Evolutionary conservation across 306 rosid species (phyloP).

Genomic region (Fragaria vesca): DNA sequence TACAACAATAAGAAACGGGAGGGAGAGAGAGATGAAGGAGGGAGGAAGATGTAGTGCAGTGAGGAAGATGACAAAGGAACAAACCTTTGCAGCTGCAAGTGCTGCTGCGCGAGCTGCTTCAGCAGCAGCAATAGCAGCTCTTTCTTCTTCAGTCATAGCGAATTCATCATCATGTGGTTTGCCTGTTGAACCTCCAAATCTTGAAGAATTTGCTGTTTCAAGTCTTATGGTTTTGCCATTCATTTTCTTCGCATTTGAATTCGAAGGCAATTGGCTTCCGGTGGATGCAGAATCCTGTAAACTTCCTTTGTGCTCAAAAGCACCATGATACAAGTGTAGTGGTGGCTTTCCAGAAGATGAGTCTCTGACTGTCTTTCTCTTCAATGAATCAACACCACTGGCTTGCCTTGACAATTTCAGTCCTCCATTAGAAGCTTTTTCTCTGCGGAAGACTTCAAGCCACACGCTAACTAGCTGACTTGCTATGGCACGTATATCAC

Average conservation of each 20-base stretch:
- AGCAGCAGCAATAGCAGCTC: conserved; percentile 91
- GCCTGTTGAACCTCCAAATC: conserved; percentile 59
- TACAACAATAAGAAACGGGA: conserved; percentile 23
- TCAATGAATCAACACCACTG: conserved; percentile 56
- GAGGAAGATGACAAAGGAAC: conserved; percentile 9
- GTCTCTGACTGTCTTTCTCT: conserved; percentile 66
- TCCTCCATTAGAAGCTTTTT: conserved; percentile 84
- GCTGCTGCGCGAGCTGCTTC: conserved; percentile 96
- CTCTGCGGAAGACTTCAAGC: conserved; percentile 98
- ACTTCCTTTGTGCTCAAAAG: conserved; percentile 55
- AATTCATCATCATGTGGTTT: conserved; percentile 30
- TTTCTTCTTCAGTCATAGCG: conserved; percentile 83
- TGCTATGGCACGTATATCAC: conserved; percentile 97
- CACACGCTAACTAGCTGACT: conserved; percentile 96
- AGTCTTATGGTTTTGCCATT: conserved; percentile 53
- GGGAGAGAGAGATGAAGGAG: neutral
- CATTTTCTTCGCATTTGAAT: conserved; percentile 45
- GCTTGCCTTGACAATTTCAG: conserved; percentile 67
- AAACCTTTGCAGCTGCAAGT: conserved; percentile 96
- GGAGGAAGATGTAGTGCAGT: neutral
- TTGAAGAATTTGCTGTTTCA: conserved; percentile 48
- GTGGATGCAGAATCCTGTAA: conserved; percentile 47
- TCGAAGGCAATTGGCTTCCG: conserved; percentile 52
- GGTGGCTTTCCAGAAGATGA: conserved; percentile 82
- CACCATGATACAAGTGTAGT: conserved; percentile 55